Evolutionary conservation across 768 basidiomycete species (phyloP).

Genomic region (Antrodiella citrinella): DNA sequence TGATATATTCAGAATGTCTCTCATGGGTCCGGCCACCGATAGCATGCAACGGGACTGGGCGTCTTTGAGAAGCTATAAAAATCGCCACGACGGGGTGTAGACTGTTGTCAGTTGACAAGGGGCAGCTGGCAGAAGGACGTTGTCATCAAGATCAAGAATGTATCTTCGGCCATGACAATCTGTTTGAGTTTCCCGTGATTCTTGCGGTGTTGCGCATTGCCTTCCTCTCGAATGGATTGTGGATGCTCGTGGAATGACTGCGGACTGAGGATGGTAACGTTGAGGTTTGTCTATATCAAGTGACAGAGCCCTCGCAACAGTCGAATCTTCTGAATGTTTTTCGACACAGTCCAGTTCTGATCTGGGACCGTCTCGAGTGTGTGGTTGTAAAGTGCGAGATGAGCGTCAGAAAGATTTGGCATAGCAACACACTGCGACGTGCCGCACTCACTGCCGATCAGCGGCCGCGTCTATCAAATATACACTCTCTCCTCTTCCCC

Average conservation of each 20-base stretch:
- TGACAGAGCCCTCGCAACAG: too few species aligned
- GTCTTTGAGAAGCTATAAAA: background rate
- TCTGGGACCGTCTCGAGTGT: background rate
- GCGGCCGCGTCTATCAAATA: background rate
- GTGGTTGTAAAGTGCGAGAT: too few species aligned
- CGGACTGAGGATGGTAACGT: too few species aligned
- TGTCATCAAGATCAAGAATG: too few species aligned
- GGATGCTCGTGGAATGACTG: too few species aligned
- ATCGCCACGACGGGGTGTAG: background rate
- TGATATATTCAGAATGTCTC: background rate
- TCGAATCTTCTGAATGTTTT: background rate
- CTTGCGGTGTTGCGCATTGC: too few species aligned
- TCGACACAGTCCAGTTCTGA: background rate
- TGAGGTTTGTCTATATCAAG: too few species aligned
- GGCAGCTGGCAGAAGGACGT: background rate
- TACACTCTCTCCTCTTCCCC: slow-evolving; percentile 7
- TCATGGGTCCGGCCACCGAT: background rate
- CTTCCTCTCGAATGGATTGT: too few species aligned
- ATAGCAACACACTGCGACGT: slow-evolving; percentile 16
- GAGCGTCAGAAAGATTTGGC: slow-evolving; percentile 6
- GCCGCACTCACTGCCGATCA: slow-evolving; percentile 1
- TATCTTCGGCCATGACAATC: too few species aligned
- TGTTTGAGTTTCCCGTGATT: background rate
- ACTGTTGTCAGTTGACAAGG: background rate
- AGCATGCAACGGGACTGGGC: slow-evolving; percentile 6